Evolutionary conservation across 1,139 yeast genomes (phyloP), one percentile per base, ranked within the genome.

Genomic region (Yamadazyma aaseri): DNA sequence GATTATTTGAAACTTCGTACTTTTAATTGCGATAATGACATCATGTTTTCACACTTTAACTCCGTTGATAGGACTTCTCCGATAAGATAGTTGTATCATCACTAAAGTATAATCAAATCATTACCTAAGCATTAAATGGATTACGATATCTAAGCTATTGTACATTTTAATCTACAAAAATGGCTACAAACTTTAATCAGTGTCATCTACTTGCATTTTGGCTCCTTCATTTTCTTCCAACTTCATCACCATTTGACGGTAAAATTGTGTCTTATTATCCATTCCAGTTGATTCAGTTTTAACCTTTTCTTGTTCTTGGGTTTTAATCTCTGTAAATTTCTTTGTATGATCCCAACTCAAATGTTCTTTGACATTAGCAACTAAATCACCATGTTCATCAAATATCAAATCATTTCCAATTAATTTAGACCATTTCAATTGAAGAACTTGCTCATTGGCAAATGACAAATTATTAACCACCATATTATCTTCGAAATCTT

Each of bases 371-470:
- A 65, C 71, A 27, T 57, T 56, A 0, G 73, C 76, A 36, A 76
- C 53, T 28, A 68, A 60, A 32, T 76, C 73, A 0, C 82, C 84
- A 44, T 71, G 66, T 40, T 77, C 83, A 46, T 77, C 76, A 47
- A 76, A 72, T 1, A 76, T 59, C 41, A 92, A 60, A 50, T 90
- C 97, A 0, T 95, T 84, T 0, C 98, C 98, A 1, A 86, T 81
- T 9, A 86, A 60, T 39, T 76, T 75, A 31, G 74, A 70, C 97
- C 97, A 92, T 24, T 70, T 65, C 1, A 96, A 94, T 51, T 79
- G 79, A 53, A 79, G 86, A 3, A 86, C 63, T 32, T 63, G 65
- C 11, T 71, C 72, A 42, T 68, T 72, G 5, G 65, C 57, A 4
- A 63, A 51, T 3, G 63, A 52, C 28, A 65, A 47, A 31, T 63